These are phyloP conservation scores for Talaromyces wortmannii DNA, from an alignment of 495 filamentous ascomycete species.

Conservation along the genomic window DNA sequence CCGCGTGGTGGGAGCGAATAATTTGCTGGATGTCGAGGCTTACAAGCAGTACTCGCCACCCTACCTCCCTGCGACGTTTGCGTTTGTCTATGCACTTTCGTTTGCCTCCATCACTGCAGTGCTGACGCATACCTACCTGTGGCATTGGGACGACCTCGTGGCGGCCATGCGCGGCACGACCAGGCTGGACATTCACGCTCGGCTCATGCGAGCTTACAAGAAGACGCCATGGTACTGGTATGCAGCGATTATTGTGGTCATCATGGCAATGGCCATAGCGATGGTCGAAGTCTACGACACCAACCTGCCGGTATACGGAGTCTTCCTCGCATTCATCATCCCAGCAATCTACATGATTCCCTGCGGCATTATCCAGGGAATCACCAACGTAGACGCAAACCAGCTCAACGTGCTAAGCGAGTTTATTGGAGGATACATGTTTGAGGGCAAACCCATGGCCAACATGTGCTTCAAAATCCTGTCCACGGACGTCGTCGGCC, in stretches of 20 bases:
- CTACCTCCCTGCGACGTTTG: conserved; percentile 75
- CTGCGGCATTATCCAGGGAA: conserved; percentile 81
- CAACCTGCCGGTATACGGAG: conserved; percentile 74
- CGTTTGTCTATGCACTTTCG: conserved; percentile 73
- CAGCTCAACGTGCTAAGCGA: conserved; percentile 34
- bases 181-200: conserved; percentile 59
- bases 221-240: conserved; percentile 79
- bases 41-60: conserved; percentile 77
- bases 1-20: conserved; percentile 63
- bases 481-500: conserved; percentile 11
- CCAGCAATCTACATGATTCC: conserved; percentile 73
- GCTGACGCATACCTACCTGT: conserved; percentile 52
- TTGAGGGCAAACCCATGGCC: conserved; percentile 21
- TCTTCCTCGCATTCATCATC: conserved; percentile 68
- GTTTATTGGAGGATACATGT: conserved; percentile 27
- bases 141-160: conserved; percentile 54
- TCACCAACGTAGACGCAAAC: conserved; percentile 76
- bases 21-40: conserved; percentile 62
- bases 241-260: conserved; percentile 61
- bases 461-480: conserved; percentile 29
- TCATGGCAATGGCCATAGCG: conserved; percentile 72
- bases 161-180: conserved; percentile 34
- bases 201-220: conserved; percentile 70
- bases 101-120: conserved; percentile 72
- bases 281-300: conserved; percentile 76